Conservation (phyloP, 1,284 basidiomycete species). For the Fomitopsis betulina region DNA sequence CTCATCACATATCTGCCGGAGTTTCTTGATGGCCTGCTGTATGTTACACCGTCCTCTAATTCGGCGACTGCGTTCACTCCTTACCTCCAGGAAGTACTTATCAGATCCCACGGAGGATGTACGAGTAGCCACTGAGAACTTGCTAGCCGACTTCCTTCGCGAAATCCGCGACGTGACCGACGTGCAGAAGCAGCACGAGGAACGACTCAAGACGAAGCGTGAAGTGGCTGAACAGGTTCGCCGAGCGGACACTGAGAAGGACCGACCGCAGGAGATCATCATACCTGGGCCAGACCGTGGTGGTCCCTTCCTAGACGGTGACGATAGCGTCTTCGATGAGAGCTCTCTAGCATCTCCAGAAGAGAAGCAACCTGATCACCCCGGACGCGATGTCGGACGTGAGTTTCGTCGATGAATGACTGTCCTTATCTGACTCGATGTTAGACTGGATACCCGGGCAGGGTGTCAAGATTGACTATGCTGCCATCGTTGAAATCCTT, state of each 20-base stretch:
- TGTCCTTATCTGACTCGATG: slow-evolving; percentile 25
- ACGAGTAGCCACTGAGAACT: slow-evolving; percentile 85
- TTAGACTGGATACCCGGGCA: slow-evolving; percentile 89
- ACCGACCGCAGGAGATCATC: slow-evolving; percentile 26
- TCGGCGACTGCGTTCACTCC: slow-evolving; percentile 7
- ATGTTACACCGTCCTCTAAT: slow-evolving; percentile 38
- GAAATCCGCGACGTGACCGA: slow-evolving; percentile 87
- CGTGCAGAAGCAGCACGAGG: slow-evolving; percentile 61
- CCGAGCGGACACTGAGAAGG: slow-evolving; percentile 20
- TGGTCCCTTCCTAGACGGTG: slow-evolving; percentile 48
- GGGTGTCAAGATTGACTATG: slow-evolving; percentile 89
- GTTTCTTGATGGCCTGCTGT: slow-evolving; percentile 90
- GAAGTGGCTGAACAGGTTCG: slow-evolving; percentile 38
- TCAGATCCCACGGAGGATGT: slow-evolving; percentile 96
- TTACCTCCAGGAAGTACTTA: slow-evolving; percentile 75
- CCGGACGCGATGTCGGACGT: slow-evolving; percentile 65
- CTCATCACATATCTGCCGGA: slow-evolving; percentile 92
- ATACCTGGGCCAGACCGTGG: slow-evolving; percentile 24
- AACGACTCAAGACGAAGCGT: slow-evolving; percentile 43
- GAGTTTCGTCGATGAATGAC: slow-evolving; percentile 13
- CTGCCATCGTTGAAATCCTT: slow-evolving; percentile 91
- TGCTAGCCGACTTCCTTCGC: slow-evolving; percentile 88
- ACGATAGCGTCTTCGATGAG: slow-evolving; percentile 31
- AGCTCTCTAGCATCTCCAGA: slow-evolving; percentile 24
- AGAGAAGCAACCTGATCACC: slow-evolving; percentile 46